Conservation (phyloP, 768 basidiomycete species). For the Daedaleopsis sinensis region DNA sequence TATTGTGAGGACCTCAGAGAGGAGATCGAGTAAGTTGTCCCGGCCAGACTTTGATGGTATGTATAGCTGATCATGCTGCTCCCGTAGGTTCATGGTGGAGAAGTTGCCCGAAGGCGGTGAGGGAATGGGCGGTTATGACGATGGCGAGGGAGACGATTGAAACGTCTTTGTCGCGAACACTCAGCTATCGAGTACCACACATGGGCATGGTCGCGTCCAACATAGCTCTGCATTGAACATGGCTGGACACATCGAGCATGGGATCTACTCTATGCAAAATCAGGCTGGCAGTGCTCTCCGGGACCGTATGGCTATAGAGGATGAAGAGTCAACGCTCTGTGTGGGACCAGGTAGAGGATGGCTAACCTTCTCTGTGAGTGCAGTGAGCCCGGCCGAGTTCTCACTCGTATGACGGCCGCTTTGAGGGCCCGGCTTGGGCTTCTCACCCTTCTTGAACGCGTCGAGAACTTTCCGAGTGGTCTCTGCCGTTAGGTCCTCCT, state of each 20-base stretch:
- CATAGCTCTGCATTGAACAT: slow-evolving; percentile 3
- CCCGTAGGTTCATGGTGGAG: slow-evolving; percentile 63
- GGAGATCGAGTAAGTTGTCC: slow-evolving; percentile 69
- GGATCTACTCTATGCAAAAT: slow-evolving; percentile 52
- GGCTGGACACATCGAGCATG: neutral
- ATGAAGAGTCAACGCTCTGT: slow-evolving; percentile 3
- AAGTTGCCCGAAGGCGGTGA: slow-evolving; percentile 75
- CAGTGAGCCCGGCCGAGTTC: slow-evolving; percentile 89
- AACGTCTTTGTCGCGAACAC: neutral
- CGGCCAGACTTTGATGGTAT: neutral
- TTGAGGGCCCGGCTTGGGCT: slow-evolving; percentile 94
- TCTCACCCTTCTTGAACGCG: slow-evolving; percentile 78
- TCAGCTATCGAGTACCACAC: neutral
- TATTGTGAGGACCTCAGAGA: slow-evolving; percentile 88
- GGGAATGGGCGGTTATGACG: slow-evolving; percentile 73
- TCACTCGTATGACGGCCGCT: slow-evolving; percentile 85
- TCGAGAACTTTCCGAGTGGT: slow-evolving; percentile 81
- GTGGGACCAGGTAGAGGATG: neutral
- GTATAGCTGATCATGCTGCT: slow-evolving; percentile 10
- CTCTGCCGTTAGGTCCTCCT: slow-evolving; percentile 85
- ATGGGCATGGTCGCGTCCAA: neutral
- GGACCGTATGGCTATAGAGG: slow-evolving; percentile 85
- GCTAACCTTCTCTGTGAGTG: slow-evolving; percentile 72
- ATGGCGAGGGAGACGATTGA: slow-evolving; percentile 83
- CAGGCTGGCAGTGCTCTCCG: slow-evolving; percentile 84